Conservation (phyloP, 202 grass and related monocot genomes). For the Cymbopogon flexuosus region DNA sequence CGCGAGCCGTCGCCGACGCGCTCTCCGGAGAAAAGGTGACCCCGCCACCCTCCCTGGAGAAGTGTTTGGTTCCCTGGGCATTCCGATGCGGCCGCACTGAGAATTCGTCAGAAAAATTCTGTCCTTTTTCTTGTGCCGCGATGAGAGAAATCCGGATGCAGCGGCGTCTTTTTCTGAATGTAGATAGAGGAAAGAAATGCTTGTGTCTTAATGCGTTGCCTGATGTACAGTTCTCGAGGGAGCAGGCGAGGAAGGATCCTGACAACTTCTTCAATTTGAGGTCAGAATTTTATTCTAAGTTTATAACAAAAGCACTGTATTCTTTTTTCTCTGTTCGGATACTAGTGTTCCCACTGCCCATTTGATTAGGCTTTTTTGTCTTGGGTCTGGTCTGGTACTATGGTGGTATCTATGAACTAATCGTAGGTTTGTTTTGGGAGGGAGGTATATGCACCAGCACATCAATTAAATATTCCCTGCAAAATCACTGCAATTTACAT, state of each 20-base stretch:
- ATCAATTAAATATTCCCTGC: neutral
- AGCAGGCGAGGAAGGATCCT: conserved; percentile 85
- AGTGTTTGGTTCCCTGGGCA: neutral
- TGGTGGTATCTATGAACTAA: neutral
- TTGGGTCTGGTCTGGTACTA: neutral
- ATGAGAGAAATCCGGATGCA: neutral
- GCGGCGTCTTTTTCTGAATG: neutral
- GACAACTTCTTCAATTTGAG: conserved; percentile 84
- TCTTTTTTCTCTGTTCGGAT: neutral
- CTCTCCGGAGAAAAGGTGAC: conserved; percentile 84
- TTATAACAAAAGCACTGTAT: no score
- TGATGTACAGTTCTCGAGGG: conserved; percentile 81
- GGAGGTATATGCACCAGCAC: neutral
- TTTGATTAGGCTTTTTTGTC: conserved; percentile 8
- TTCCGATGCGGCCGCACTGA: neutral
- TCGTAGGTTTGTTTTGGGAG: neutral
- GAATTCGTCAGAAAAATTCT: neutral
- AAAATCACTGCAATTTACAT: neutral
- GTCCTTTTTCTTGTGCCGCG: neutral
- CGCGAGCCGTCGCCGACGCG: conserved; percentile 62
- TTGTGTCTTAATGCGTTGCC: conserved; percentile 14
- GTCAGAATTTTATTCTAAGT: no score
- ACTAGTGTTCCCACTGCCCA: neutral
- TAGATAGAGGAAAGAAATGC: neutral
- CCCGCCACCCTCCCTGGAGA: neutral